Evolutionary conservation across 495 filamentous ascomycete genomes (phyloP).

Genomic region (Penicillium riverlandense): DNA sequence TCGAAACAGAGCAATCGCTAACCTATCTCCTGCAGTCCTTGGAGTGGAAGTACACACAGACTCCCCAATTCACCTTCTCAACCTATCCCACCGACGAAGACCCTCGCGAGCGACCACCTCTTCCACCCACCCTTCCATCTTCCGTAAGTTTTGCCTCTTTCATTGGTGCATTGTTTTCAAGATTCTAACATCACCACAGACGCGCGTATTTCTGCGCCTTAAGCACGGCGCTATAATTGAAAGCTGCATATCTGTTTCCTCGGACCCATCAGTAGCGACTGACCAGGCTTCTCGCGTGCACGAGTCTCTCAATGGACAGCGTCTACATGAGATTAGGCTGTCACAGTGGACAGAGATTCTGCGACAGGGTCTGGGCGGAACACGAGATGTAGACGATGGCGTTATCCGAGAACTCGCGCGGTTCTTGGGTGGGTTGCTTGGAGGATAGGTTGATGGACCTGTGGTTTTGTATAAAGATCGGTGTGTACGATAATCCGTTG

Average conservation of each 20-base stretch:
- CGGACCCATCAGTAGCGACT: constrained; percentile 21
- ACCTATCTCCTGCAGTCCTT: constrained; percentile 39
- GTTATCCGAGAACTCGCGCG: constrained; percentile 11
- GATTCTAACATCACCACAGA: constrained; percentile 11
- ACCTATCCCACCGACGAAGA: constrained; percentile 48
- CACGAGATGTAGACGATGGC: constrained; percentile 6
- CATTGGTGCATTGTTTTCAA: not conserved
- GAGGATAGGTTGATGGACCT: not conserved
- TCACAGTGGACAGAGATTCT: constrained; percentile 26
- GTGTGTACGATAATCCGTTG: too few species aligned
- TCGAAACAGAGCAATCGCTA: not conserved
- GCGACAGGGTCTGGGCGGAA: constrained; percentile 8
- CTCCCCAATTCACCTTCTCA: constrained; percentile 75
- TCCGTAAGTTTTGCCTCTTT: constrained; percentile 20
- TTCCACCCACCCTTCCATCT: constrained; percentile 33
- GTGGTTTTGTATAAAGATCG: too few species aligned
- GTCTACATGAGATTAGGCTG: constrained; percentile 34
- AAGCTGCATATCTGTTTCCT: constrained; percentile 36
- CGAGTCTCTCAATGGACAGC: constrained; percentile 27
- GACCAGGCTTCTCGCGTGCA: constrained; percentile 31
- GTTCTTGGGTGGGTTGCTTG: constrained; percentile 12
- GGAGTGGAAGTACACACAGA: constrained; percentile 78
- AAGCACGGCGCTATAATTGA: constrained; percentile 39
- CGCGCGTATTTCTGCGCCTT: constrained; percentile 31
- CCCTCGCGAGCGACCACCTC: constrained; percentile 40